Evolutionary conservation across 768 basidiomycete genomes (phyloP).

Genomic region (Collybia sordida): DNA sequence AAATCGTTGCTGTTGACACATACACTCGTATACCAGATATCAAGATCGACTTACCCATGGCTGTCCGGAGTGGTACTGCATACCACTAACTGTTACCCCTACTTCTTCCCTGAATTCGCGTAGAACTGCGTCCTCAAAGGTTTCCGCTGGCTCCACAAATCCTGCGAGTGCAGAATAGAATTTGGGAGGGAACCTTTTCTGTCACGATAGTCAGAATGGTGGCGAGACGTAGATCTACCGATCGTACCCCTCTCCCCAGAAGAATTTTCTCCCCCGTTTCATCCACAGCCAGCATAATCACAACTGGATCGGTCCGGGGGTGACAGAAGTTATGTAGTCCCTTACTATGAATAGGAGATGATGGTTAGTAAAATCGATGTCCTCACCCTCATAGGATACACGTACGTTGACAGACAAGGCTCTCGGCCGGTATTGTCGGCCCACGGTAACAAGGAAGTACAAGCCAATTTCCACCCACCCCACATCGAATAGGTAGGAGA

Average conservation of each 20-base stretch:
- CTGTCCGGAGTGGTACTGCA: conserved; percentile 80
- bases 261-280: conserved; percentile 78
- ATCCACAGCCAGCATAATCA: conserved; percentile 85
- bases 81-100: conserved; percentile 77
- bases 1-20: neutral
- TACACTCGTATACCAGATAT: conserved; percentile 11
- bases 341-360: conserved; percentile 38
- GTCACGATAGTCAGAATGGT: conserved; percentile 2
- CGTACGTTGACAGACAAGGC: conserved; percentile 67
- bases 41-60: conserved; percentile 61
- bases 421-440: conserved; percentile 55
- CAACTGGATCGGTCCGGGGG: conserved; percentile 80
- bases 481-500: conserved; percentile 77
- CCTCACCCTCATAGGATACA: no score
- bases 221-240: neutral
- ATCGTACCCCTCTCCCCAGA: conserved; percentile 79
- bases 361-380: no score
- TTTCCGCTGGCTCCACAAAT: conserved; percentile 91
- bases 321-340: conserved; percentile 85
- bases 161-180: conserved; percentile 91
- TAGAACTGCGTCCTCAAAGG: conserved; percentile 87
- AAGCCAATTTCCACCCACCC: conserved; percentile 93
- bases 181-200: conserved; percentile 62
- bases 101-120: conserved; percentile 95
- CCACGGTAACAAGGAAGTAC: conserved; percentile 73